phyloP scores from a whole-genome alignment of 495 filamentous ascomycete species.

The Durotheca rogersii region DNA sequence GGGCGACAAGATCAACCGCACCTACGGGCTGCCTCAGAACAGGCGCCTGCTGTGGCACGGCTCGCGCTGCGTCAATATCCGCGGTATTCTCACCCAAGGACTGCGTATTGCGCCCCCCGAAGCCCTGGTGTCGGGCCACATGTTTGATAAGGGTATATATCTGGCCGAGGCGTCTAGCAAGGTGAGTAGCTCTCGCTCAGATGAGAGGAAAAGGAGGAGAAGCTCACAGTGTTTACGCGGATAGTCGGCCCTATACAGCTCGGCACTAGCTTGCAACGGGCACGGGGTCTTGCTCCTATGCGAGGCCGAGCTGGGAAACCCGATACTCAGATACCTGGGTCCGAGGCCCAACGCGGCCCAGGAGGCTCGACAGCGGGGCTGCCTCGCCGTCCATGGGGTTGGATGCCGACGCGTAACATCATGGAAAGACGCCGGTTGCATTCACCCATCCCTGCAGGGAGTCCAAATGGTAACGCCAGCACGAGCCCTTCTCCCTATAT shows the following conservation, averaged over 20 bases:
- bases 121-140: conserved; percentile 72
- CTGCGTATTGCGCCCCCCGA: conserved; percentile 85
- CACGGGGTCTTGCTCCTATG: conserved; percentile 67
- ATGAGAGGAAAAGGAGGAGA: conserved; percentile 4
- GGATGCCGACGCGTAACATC: too few relatives aligned
- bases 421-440: conserved; percentile 74
- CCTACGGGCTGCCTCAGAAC: conserved; percentile 47
- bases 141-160: conserved; percentile 90
- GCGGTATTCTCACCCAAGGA: conserved; percentile 80
- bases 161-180: conserved; percentile 76
- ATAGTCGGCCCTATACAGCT: conserved; percentile 74
- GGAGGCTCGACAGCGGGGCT: too few relatives aligned
- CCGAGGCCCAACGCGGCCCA: conserved; percentile 59
- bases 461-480: conserved; percentile 56
- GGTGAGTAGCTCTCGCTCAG: conserved; percentile 11
- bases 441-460: conserved; percentile 63
- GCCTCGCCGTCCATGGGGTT: too few relatives aligned
- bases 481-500: not conserved
- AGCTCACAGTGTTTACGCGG: conserved; percentile 46
- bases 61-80: conserved; percentile 74
- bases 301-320: conserved; percentile 74
- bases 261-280: conserved; percentile 43
- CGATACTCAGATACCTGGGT: conserved; percentile 70
- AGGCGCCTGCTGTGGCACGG: conserved; percentile 85
- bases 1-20: conserved; percentile 65